phyloP scores from a whole-genome alignment of 108 stramenopile species.

The Chaetoceros muelleri region DNA sequence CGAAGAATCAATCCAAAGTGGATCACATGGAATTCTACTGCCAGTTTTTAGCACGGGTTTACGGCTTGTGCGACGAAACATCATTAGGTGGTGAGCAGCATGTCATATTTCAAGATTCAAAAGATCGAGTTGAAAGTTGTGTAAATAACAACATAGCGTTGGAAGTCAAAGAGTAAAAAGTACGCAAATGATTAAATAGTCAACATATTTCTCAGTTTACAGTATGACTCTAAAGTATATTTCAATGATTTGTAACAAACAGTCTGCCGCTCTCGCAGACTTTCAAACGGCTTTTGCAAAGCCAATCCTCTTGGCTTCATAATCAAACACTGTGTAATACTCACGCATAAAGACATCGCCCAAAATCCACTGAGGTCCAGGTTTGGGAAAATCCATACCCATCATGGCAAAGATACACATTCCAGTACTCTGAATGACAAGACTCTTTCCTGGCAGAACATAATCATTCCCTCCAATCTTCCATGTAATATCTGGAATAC shows the following conservation, averaged over 20 bases:
- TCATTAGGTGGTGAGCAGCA: no score
- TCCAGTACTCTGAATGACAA: constrained; percentile 79
- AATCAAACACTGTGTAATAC: constrained; percentile 98
- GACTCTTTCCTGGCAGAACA: constrained; percentile 62
- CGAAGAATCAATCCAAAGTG: no score
- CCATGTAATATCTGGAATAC: constrained; percentile 72
- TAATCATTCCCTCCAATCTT: constrained; percentile 72
- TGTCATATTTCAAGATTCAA: neutral
- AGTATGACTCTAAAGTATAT: neutral
- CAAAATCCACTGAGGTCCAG: constrained; percentile 91
- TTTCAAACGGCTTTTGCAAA: constrained; percentile 46
- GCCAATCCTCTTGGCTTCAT: constrained; percentile 74
- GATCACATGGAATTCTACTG: no score
- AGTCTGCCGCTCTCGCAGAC: neutral
- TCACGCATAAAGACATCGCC: constrained; percentile 99
- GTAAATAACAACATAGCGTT: neutral
- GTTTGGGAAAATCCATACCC: constrained; percentile 83
- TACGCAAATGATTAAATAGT: no score
- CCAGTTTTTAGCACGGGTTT: no score
- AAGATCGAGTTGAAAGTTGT: neutral
- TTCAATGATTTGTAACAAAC: neutral
- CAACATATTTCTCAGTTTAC: neutral
- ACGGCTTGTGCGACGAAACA: no score
- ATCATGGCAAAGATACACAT: constrained; percentile 93
- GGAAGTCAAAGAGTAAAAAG: no score